Evolutionary conservation across 208 protist genomes (phyloP).

Genomic region (Porcisia hertigi): DNA sequence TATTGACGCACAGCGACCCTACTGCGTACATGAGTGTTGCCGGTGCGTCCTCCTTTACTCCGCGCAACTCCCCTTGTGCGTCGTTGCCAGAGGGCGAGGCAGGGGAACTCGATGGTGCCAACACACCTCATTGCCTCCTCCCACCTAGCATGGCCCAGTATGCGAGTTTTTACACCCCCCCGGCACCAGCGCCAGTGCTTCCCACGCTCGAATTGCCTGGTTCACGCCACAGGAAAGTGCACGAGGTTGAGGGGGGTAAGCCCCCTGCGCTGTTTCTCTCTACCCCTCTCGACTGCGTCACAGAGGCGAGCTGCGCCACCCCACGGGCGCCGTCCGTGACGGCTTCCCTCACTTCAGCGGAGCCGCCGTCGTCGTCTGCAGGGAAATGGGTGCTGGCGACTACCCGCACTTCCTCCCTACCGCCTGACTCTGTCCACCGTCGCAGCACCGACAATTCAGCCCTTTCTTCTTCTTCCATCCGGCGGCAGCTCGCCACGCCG

Average conservation of each 20-base stretch:
- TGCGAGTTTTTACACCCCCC: neutral
- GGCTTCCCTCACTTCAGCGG: neutral
- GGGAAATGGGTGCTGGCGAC: neutral
- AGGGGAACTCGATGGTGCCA: neutral
- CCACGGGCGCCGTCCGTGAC: neutral
- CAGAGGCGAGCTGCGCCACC: constrained; percentile 3
- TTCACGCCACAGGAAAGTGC: neutral
- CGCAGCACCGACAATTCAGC: neutral
- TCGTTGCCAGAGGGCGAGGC: neutral
- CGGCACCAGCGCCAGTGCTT: neutral
- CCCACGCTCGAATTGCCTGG: neutral
- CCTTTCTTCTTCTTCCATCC: neutral
- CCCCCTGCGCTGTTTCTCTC: neutral
- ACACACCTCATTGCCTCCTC: constrained; percentile 6
- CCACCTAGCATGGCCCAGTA: constrained; percentile 1
- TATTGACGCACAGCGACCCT: neutral
- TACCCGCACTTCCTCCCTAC: neutral
- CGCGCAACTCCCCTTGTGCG: neutral
- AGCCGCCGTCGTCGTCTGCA: neutral
- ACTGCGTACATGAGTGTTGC: neutral
- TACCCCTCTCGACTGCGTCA: neutral
- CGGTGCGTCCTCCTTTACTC: neutral
- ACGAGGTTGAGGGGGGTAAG: neutral
- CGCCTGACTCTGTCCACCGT: neutral
- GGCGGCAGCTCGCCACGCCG: constrained; percentile 5